phyloP scores from a whole-genome alignment of 2,329 filamentous ascomycete genomes.

The Lanzia echinophila region DNA sequence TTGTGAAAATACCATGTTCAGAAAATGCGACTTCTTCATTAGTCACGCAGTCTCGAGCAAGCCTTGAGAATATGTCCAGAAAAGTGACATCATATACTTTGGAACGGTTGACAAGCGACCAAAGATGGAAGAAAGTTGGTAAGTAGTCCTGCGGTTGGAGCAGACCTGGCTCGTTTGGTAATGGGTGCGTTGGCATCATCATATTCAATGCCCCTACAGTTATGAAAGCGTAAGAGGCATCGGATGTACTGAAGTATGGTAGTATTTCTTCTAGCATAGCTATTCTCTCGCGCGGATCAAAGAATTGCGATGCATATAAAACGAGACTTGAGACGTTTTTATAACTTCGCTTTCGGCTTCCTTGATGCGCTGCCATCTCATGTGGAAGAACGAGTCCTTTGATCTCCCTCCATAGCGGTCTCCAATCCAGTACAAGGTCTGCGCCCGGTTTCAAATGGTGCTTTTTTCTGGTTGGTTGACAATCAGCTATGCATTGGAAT shows the following conservation, averaged over 20 bases:
- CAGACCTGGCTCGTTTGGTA: constrained; percentile 62
- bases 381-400: constrained; percentile 84
- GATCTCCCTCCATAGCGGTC: constrained; percentile 84
- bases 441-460: constrained; percentile 89
- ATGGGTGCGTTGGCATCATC: constrained; percentile 76
- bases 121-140: constrained; percentile 92
- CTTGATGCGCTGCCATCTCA: constrained; percentile 65
- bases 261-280: constrained; percentile 75
- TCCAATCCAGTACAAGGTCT: constrained; percentile 90
- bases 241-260: constrained; percentile 87
- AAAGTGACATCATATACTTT: constrained; percentile 81
- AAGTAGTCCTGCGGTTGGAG: constrained; percentile 78
- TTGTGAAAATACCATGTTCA: constrained; percentile 84
- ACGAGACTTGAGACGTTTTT: constrained; percentile 79
- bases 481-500: not conserved
- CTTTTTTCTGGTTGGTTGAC: constrained; percentile 65
- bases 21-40: constrained; percentile 72
- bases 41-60: constrained; percentile 76
- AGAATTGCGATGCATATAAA: constrained; percentile 84
- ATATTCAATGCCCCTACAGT: constrained; percentile 84
- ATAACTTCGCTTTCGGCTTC: constrained; percentile 46
- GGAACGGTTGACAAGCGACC: constrained; percentile 87
- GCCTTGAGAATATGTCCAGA: constrained; percentile 80
- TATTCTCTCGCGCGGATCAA: constrained; percentile 80
- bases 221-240: constrained; percentile 85